phyloP scores from a whole-genome alignment of 2,329 filamentous ascomycete genomes.

The Boeremia exigua region DNA sequence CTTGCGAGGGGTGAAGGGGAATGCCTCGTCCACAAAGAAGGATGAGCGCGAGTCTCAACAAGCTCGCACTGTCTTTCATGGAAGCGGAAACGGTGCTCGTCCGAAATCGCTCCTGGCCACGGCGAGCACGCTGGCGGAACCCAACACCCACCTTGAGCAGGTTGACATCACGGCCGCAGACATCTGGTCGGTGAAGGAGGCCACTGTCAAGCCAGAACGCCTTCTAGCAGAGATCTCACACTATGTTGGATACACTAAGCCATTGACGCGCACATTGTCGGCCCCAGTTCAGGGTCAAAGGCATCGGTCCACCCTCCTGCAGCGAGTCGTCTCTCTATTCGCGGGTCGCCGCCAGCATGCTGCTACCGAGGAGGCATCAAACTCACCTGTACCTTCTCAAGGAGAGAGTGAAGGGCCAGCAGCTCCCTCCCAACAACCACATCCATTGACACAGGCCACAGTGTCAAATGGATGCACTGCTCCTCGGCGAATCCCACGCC shows the following conservation, averaged over 20 bases:
- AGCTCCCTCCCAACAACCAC: background rate
- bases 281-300: background rate
- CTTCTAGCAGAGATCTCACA: background rate
- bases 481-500: too few species aligned
- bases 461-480: too few species aligned
- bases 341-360: conserved; percentile 11
- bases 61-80: too few species aligned
- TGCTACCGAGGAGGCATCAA: background rate
- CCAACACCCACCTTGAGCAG: background rate
- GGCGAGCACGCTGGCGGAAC: too few species aligned
- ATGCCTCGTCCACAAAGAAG: too few species aligned
- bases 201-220: too few species aligned
- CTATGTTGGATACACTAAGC: background rate
- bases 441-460: background rate
- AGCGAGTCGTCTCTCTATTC: conserved; percentile 19
- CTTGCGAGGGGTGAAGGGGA: background rate
- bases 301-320: background rate
- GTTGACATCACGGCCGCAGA: background rate
- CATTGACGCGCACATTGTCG: background rate
- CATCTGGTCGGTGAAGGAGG: background rate
- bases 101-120: too few species aligned
- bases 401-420: too few species aligned
- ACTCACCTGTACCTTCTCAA: background rate
- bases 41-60: too few species aligned
- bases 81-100: too few species aligned